A percentile compares a stretch with the other conserved stretches of the same genome.
Evolutionary conservation across 2,329 filamentous ascomycete species (phyloP).

Genomic region (Teratosphaeria epicoccoides): DNA sequence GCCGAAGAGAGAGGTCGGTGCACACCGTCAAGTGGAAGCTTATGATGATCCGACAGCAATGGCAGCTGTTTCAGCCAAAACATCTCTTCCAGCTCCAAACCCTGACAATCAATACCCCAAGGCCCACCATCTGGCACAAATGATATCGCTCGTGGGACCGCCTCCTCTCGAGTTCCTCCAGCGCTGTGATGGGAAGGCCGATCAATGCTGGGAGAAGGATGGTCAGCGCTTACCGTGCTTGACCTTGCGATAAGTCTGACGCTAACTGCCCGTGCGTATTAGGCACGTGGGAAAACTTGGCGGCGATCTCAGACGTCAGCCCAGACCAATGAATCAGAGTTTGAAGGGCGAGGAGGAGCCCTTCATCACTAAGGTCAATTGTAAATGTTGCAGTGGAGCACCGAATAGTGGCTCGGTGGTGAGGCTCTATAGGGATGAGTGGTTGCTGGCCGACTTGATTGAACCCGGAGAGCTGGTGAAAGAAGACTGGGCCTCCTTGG

Average conservation of each 20-base stretch:
- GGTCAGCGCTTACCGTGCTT: background rate
- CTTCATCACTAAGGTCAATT: background rate
- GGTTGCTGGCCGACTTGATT: background rate
- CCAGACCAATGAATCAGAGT: background rate
- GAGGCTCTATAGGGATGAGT: conserved; percentile 1
- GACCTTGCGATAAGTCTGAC: background rate
- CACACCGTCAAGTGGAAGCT: background rate
- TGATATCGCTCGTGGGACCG: background rate
- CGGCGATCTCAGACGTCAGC: background rate
- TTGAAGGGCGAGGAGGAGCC: background rate
- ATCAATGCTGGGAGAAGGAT: background rate
- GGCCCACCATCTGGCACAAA: background rate
- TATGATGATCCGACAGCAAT: conserved; percentile 19
- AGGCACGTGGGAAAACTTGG: background rate
- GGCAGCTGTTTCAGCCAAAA: conserved; percentile 28
- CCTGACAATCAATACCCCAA: background rate
- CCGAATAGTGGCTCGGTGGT: background rate
- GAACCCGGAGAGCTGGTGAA: background rate
- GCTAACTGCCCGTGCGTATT: background rate
- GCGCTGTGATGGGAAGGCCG: background rate
- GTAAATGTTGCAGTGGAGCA: background rate
- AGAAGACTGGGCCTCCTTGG: conserved; percentile 2
- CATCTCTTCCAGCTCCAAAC: conserved; percentile 21
- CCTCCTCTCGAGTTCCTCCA: background rate
- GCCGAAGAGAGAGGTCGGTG: background rate